Conservation (phyloP, 1,284 basidiomycete genomes). For the Rugosomyces carneus region DNA sequence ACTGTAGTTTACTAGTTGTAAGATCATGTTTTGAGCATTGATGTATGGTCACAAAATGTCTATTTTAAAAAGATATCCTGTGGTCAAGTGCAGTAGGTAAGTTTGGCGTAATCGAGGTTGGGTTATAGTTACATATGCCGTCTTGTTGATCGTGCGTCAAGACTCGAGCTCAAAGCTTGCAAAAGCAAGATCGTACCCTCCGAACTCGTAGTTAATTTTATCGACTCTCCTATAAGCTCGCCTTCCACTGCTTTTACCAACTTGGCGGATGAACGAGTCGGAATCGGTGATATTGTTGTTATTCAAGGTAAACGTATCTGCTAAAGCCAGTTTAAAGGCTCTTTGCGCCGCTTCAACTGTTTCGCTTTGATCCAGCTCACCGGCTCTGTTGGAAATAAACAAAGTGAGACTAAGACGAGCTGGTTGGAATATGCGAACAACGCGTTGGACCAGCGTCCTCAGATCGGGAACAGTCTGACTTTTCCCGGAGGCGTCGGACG, state of each 20-base stretch:
- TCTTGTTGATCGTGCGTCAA: slow-evolving; percentile 3
- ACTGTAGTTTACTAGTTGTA: too few species aligned
- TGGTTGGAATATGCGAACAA: slow-evolving; percentile 92
- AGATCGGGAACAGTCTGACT: slow-evolving; percentile 59
- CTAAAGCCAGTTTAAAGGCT: slow-evolving; percentile 60
- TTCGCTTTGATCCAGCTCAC: slow-evolving; percentile 43
- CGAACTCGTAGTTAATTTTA: slow-evolving; percentile 98
- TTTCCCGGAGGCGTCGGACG: slow-evolving; percentile 34
- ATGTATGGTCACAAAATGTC: too few species aligned
- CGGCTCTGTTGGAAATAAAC: slow-evolving; percentile 76
- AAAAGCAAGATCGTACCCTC: slow-evolving; percentile 92
- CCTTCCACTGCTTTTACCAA: background rate
- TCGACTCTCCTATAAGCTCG: slow-evolving; percentile 71
- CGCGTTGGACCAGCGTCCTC: slow-evolving; percentile 76
- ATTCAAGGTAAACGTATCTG: slow-evolving; percentile 13
- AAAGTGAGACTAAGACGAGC: slow-evolving; percentile 84
- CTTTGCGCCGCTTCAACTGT: slow-evolving; percentile 63
- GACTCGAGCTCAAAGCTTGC: slow-evolving; percentile 70
- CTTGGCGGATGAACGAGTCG: background rate
- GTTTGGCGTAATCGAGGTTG: background rate
- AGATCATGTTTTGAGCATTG: too few species aligned
- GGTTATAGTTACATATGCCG: slow-evolving; percentile 8
- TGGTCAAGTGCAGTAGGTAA: background rate
- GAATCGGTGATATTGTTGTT: background rate
- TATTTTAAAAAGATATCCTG: too few species aligned